Evolutionary conservation across 768 basidiomycete species (phyloP).

Genomic region (Kwoniella shandongensis): DNA sequence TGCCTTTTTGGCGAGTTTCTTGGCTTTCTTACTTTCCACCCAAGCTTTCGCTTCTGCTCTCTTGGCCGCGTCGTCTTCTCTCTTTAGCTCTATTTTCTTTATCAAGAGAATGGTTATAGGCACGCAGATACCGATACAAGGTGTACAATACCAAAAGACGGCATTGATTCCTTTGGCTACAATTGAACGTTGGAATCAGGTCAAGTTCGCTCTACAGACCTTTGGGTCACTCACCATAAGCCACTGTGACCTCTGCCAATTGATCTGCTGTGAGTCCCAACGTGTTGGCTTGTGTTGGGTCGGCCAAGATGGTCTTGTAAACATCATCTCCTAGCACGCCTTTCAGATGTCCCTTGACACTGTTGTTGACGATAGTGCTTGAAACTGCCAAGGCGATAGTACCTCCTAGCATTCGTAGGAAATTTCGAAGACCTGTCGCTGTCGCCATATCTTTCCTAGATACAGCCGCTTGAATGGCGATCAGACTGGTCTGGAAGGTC

Average conservation of each 20-base stretch:
- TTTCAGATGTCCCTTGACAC: slow-evolving; percentile 14
- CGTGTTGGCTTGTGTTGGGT: slow-evolving; percentile 36
- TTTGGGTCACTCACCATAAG: slow-evolving; percentile 40
- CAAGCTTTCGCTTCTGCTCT: slow-evolving; percentile 53
- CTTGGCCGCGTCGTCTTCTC: slow-evolving; percentile 59
- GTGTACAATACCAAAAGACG: slow-evolving; percentile 66
- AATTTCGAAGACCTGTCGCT: slow-evolving; percentile 61
- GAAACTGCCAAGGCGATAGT: slow-evolving; percentile 63
- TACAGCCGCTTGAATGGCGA: slow-evolving; percentile 71
- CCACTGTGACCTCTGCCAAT: slow-evolving; percentile 25
- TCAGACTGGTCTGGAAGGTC: slow-evolving; percentile 45
- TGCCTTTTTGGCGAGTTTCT: slow-evolving; percentile 12
- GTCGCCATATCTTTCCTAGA: slow-evolving; percentile 71
- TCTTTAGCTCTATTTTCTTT: slow-evolving; percentile 63
- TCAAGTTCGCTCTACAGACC: not conserved
- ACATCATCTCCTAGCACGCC: slow-evolving; percentile 5
- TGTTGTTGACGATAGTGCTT: slow-evolving; percentile 40
- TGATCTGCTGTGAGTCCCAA: slow-evolving; percentile 24
- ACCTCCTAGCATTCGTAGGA: slow-evolving; percentile 69
- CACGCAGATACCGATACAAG: slow-evolving; percentile 61
- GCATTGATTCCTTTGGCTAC: slow-evolving; percentile 63
- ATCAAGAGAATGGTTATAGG: slow-evolving; percentile 64
- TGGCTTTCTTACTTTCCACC: slow-evolving; percentile 45
- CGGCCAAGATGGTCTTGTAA: slow-evolving; percentile 30
- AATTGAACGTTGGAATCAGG: slow-evolving; percentile 17